Evolutionary conservation across 495 filamentous ascomycete species (phyloP).

Genomic region (Elasticomyces elasticus): DNA sequence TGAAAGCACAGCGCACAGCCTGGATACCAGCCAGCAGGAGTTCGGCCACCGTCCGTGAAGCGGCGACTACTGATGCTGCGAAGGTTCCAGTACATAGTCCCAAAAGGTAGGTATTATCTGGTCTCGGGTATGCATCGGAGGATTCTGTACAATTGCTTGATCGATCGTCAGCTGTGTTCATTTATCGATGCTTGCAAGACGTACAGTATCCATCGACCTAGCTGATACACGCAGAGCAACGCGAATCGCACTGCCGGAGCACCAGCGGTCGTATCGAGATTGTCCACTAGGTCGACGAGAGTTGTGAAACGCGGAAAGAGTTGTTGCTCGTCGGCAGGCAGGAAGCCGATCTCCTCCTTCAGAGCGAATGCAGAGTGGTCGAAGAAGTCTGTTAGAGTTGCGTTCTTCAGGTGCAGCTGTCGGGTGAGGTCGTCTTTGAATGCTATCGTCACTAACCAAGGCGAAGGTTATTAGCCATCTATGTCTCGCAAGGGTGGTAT

Average conservation of each 20-base stretch:
- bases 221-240: conserved; percentile 3
- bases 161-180: neutral
- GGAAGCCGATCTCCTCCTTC: neutral
- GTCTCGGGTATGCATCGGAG: neutral
- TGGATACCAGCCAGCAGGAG: neutral
- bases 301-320: neutral
- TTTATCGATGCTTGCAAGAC: neutral
- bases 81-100: conserved; percentile 8
- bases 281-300: conserved; percentile 3
- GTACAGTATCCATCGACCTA: conserved; percentile 2
- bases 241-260: neutral
- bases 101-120: neutral
- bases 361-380: neutral
- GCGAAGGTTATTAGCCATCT: too few species aligned
- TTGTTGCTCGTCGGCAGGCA: conserved; percentile 2
- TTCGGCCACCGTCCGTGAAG: neutral
- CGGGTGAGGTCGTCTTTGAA: conserved; percentile 1
- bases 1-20: neutral
- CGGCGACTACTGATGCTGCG: conserved; percentile 4
- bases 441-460: neutral
- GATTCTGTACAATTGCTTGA: neutral
- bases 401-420: conserved; percentile 6
- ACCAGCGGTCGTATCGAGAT: neutral
- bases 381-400: neutral
- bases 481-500: too few species aligned